Evolutionary conservation across 2,329 filamentous ascomycete species (phyloP).

Genomic region (Cephalotrichum gorgonifer): DNA sequence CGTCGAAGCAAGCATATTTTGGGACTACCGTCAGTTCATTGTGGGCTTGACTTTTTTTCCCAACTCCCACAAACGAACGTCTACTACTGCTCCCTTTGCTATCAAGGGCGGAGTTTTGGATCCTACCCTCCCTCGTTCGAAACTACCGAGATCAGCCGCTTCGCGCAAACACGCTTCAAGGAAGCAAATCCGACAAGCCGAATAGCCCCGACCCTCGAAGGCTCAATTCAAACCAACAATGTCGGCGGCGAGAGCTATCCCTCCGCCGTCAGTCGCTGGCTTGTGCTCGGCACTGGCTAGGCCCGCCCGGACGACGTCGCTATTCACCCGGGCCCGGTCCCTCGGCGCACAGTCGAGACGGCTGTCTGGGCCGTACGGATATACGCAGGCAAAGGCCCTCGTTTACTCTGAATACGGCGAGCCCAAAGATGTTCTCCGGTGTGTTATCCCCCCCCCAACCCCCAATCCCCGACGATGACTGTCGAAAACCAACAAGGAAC

Average conservation of each 20-base stretch:
- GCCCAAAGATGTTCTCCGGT: conserved; percentile 59
- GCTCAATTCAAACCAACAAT: no score
- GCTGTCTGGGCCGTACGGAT: conserved; percentile 61
- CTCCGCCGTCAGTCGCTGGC: neutral
- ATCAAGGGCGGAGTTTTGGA: no score
- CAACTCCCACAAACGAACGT: no score
- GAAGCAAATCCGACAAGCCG: no score
- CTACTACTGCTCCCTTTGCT: no score
- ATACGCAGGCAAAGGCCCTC: conserved; percentile 76
- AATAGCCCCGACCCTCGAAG: no score
- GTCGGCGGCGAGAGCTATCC: neutral
- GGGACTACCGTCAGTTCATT: no score
- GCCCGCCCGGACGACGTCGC: neutral
- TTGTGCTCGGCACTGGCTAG: neutral
- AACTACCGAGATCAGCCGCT: no score
- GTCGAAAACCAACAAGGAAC: neutral
- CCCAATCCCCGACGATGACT: neutral
- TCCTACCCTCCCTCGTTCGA: no score
- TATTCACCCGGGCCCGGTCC: neutral
- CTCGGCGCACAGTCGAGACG: conserved; percentile 22
- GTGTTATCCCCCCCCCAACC: conserved; percentile 11
- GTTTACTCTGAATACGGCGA: conserved; percentile 67
- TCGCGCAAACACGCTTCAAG: no score
- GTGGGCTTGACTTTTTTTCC: no score
- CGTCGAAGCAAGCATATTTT: no score